These are phyloP conservation scores for Thymus mandschuricus DNA, from an alignment of 257 asterid genomes.

Conservation along the genomic window DNA sequence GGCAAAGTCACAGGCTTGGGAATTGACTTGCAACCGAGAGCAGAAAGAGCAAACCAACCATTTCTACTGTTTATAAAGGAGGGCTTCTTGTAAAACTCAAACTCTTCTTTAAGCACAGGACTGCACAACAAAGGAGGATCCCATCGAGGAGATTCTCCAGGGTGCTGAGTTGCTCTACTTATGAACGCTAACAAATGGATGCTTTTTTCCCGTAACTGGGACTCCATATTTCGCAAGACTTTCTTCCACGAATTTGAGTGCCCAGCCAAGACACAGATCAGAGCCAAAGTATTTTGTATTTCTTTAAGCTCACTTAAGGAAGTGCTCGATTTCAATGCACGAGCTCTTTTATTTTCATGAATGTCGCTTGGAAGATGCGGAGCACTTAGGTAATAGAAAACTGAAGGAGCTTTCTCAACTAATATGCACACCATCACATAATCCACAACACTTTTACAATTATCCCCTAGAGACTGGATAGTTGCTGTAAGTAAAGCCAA, in stretches of 20 bases:
- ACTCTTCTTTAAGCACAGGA: conserved; percentile 77
- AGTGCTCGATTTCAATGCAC: conserved; percentile 64
- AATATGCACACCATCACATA: conserved; percentile 72
- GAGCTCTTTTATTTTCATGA: conserved; percentile 77
- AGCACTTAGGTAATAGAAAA: conserved; percentile 73
- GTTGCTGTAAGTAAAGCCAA: conserved; percentile 82
- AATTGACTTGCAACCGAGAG: conserved; percentile 69
- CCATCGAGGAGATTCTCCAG: conserved; percentile 61
- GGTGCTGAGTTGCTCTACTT: conserved; percentile 75
- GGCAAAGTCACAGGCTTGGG: conserved; percentile 48
- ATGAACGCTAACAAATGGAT: conserved; percentile 90
- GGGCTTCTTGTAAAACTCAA: conserved; percentile 70
- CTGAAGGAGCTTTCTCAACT: conserved; percentile 73
- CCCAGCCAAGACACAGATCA: conserved; percentile 78
- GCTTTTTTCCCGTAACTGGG: conserved; percentile 79
- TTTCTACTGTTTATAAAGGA: conserved; percentile 71
- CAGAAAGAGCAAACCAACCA: conserved; percentile 93
- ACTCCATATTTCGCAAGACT: conserved; percentile 68
- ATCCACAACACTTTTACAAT: conserved; percentile 58
- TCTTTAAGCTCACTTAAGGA: conserved; percentile 74
- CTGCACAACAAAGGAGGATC: conserved; percentile 63
- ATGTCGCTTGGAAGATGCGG: conserved; percentile 76
- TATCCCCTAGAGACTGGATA: conserved; percentile 77
- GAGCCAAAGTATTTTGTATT: conserved; percentile 68
- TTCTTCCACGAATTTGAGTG: conserved; percentile 73